Conservation (phyloP, 202 grass and related monocot genomes). For the Digitaria exilis region DNA sequence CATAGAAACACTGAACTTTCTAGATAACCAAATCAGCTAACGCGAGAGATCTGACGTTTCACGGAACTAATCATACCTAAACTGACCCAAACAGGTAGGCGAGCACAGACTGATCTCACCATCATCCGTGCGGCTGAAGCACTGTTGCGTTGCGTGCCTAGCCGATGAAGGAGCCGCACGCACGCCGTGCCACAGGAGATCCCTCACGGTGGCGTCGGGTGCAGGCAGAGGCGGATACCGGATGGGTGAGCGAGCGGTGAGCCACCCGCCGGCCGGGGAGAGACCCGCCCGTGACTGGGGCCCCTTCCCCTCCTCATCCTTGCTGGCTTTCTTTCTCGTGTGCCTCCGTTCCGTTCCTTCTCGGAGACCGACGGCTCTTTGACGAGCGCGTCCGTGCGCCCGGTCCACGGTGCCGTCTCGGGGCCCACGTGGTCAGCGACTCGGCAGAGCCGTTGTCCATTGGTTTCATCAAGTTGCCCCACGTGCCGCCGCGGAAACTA, state of each 20-base stretch:
- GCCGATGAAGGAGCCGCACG: too few relatives aligned
- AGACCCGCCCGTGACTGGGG: slow-evolving; percentile 43
- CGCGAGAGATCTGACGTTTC: background rate
- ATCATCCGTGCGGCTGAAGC: too few relatives aligned
- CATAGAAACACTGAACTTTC: background rate
- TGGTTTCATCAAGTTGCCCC: background rate
- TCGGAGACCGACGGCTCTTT: background rate
- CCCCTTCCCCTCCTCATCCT: background rate
- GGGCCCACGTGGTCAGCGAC: background rate
- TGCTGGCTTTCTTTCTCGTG: background rate
- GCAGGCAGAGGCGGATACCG: slow-evolving; percentile 5
- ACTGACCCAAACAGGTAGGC: background rate
- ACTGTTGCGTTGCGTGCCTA: too few relatives aligned
- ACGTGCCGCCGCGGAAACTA: background rate
- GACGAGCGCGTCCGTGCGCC: background rate
- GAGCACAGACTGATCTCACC: background rate
- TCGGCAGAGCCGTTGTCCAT: too few relatives aligned
- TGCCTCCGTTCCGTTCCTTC: background rate
- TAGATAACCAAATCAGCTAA: background rate
- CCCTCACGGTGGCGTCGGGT: slow-evolving; percentile 2
- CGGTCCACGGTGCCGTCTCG: background rate
- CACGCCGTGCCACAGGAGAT: slow-evolving; percentile 32
- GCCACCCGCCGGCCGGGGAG: background rate
- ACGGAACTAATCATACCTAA: background rate
- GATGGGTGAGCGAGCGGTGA: slow-evolving; percentile 23